A percentile compares a stretch with the other conserved stretches of the same genome.
Conservation (phyloP, 306 rosid genomes). For the Myrica gale region DNA sequence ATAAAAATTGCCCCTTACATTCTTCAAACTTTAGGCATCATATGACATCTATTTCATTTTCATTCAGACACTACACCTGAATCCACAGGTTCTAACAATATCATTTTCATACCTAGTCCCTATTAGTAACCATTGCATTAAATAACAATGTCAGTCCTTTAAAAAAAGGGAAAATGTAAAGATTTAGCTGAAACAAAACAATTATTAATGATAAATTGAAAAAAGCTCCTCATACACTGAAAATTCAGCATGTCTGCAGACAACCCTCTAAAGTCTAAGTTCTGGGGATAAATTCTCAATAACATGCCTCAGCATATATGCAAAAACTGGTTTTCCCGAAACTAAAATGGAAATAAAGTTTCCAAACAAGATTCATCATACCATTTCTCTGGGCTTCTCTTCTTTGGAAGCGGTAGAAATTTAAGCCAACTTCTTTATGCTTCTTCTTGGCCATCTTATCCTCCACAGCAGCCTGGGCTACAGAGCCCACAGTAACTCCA, state of each 20-base stretch:
- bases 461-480: slow-evolving; percentile 69
- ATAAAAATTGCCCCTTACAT: background rate
- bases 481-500: slow-evolving; percentile 75
- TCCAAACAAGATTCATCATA: slow-evolving; percentile 23
- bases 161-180: background rate
- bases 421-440: slow-evolving; percentile 52
- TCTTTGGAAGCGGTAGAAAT: slow-evolving; percentile 86
- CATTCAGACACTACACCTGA: slow-evolving; percentile 9
- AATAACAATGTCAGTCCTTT: background rate
- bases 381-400: slow-evolving; percentile 85
- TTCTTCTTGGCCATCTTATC: slow-evolving; percentile 66
- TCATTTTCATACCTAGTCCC: background rate
- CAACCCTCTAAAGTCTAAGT: background rate
- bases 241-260: background rate
- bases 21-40: background rate
- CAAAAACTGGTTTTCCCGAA: background rate
- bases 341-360: background rate
- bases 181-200: background rate
- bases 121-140: background rate
- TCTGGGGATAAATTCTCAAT: background rate
- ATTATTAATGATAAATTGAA: background rate
- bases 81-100: slow-evolving; percentile 2
- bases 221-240: background rate
- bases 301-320: background rate
- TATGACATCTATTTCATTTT: background rate